These are phyloP conservation scores for Geranium rotundifolium DNA, from an alignment of 345 rosid genomes.

Conservation along the genomic window DNA sequence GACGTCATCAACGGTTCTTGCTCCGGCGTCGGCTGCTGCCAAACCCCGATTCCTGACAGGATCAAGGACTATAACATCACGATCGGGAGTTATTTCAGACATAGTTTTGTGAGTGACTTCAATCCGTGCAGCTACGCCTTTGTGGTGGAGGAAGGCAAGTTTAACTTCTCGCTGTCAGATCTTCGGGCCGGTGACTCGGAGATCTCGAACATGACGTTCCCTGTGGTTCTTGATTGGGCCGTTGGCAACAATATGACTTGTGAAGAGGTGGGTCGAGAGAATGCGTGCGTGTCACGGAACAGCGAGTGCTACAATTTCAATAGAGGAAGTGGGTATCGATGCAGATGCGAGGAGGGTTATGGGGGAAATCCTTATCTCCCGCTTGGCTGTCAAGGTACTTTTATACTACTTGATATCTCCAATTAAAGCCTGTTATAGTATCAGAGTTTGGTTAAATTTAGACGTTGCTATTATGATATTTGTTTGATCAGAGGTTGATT, in stretches of 20 bases:
- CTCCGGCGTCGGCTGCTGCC: slow-evolving; percentile 29
- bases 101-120: not conserved
- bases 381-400: not conserved
- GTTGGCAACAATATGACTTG: slow-evolving; percentile 8
- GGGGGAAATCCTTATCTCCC: slow-evolving; percentile 1
- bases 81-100: not conserved
- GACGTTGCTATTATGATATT: no score
- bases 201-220: not conserved
- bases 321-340: not conserved
- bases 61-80: not conserved
- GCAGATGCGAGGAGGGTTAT: not conserved
- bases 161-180: slow-evolving; percentile 10
- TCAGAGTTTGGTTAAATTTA: no score
- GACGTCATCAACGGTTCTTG: slow-evolving; percentile 13
- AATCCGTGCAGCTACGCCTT: slow-evolving; percentile 27
- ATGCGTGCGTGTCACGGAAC: slow-evolving; percentile 6
- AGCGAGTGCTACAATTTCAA: slow-evolving; percentile 1
- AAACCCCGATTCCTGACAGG: slow-evolving; percentile 13
- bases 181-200: slow-evolving; percentile 1
- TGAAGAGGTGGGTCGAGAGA: not conserved
- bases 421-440: no score
- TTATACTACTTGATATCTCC: no score
- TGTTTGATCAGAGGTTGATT: no score
- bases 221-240: slow-evolving; percentile 19
- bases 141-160: slow-evolving; percentile 1